These are phyloP conservation scores for Jamesozyma piceae DNA, from an alignment of 805 yeast species.

Conservation along the genomic window DNA sequence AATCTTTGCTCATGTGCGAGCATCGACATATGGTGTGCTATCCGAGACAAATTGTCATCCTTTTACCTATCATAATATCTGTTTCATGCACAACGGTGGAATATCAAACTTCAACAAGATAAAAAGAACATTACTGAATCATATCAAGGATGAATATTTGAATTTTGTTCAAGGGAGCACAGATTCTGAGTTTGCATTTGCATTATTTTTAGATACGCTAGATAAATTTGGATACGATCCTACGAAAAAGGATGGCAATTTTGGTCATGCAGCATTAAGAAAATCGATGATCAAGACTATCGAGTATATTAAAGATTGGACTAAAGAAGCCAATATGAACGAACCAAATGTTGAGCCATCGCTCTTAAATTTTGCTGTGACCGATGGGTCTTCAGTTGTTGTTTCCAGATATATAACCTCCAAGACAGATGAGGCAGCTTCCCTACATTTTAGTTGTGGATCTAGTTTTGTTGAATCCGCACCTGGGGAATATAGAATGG, in stretches of 20 bases:
- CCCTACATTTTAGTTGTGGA: conserved; percentile 89
- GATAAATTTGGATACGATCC: conserved; percentile 73
- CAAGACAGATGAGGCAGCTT: conserved; percentile 89
- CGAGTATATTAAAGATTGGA: conserved; percentile 70
- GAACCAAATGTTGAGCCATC: conserved; percentile 51
- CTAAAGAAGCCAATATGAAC: conserved; percentile 40
- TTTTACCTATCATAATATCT: conserved; percentile 71
- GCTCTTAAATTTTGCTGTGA: conserved; percentile 83
- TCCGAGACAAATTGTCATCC: conserved; percentile 98
- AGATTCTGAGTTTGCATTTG: conserved; percentile 93
- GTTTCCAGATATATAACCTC: conserved; percentile 85
- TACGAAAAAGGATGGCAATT: conserved; percentile 33
- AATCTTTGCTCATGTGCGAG: conserved; percentile 92
- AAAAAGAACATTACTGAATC: conserved; percentile 62
- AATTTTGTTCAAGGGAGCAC: conserved; percentile 83
- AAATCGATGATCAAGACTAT: conserved; percentile 67
- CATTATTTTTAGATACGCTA: conserved; percentile 70
- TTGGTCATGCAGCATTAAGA: conserved; percentile 51
- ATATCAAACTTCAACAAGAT: conserved; percentile 63
- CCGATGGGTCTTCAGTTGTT: conserved; percentile 82
- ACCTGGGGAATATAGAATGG: conserved; percentile 92
- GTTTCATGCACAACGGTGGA: conserved; percentile 98
- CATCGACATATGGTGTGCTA: conserved; percentile 89
- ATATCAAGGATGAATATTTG: conserved; percentile 73
- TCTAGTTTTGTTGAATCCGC: conserved; percentile 81